Percentiles rank a stretch among this genome's conserved stretches.
These are phyloP conservation scores for Colletotrichum sidae DNA, from an alignment of 2,329 filamentous ascomycete species.

Conservation along the genomic window DNA sequence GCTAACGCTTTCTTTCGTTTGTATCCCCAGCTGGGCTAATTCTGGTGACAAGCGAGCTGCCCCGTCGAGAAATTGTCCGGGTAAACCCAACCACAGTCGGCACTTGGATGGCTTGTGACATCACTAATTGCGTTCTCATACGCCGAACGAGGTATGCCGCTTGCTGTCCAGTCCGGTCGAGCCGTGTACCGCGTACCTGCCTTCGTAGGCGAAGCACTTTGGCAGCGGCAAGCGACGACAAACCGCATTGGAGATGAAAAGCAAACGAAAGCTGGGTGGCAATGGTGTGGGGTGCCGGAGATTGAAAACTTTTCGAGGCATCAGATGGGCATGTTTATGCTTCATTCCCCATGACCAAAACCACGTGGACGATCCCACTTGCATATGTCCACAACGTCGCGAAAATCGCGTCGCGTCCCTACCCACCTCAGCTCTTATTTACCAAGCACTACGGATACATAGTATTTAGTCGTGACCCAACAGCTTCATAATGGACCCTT, in stretches of 20 bases:
- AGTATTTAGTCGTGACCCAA: conserved; percentile 5
- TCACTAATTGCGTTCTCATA: conserved; percentile 6
- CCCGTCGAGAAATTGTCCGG: conserved; percentile 26
- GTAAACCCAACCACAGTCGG: conserved; percentile 28
- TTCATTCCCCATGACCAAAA: background rate
- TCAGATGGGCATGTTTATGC: conserved; percentile 15
- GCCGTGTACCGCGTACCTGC: no score
- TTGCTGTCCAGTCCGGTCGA: no score
- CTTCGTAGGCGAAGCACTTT: no score
- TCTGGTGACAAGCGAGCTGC: conserved; percentile 28
- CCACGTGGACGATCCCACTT: conserved; percentile 28
- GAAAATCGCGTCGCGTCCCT: conserved; percentile 25
- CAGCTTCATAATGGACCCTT: conserved; percentile 1
- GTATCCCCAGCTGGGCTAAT: conserved; percentile 19
- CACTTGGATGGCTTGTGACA: conserved; percentile 33
- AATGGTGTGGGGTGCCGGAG: background rate
- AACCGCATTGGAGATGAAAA: background rate
- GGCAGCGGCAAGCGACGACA: background rate
- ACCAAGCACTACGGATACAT: background rate
- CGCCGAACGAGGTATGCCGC: no score
- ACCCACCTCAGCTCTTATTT: conserved; percentile 10
- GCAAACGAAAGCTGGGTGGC: background rate
- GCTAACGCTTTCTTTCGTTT: conserved; percentile 6
- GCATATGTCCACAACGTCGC: conserved; percentile 18
- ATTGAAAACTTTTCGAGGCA: background rate